Conservation (phyloP, 306 rosid genomes). For the Canavalia gladiata region DNA sequence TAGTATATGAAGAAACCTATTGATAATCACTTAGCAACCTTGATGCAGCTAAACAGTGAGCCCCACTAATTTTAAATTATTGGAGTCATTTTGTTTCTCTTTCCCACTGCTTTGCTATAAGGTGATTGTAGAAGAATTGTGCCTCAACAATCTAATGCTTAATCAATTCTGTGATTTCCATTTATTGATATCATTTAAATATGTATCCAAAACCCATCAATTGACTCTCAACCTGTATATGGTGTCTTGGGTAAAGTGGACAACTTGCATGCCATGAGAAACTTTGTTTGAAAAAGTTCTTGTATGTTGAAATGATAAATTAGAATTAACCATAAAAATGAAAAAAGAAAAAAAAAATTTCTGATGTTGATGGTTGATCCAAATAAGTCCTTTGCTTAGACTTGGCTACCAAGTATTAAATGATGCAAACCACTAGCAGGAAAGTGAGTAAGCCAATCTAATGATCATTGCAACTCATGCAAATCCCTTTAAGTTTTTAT, state of each 20-base stretch:
- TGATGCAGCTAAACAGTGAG: not conserved
- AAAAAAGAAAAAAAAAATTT: not conserved
- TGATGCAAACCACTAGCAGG: not conserved
- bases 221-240: not conserved
- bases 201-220: not conserved
- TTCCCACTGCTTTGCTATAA: not conserved
- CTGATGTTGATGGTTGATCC: not conserved
- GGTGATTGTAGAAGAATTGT: not conserved
- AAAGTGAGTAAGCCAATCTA: constrained; percentile 7
- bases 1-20: not conserved
- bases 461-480: not conserved
- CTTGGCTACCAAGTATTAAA: constrained; percentile 18
- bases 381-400: not conserved
- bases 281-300: not conserved
- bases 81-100: not conserved
- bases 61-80: not conserved
- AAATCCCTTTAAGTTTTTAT: not conserved
- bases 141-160: not conserved
- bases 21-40: not conserved
- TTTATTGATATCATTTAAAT: not conserved
- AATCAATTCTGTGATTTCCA: not conserved
- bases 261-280: constrained; percentile 9
- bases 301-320: not conserved
- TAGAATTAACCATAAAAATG: not conserved
- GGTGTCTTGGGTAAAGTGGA: not conserved